Conservation (phyloP, 495 filamentous ascomycete species). For the Darksidea phi region DNA sequence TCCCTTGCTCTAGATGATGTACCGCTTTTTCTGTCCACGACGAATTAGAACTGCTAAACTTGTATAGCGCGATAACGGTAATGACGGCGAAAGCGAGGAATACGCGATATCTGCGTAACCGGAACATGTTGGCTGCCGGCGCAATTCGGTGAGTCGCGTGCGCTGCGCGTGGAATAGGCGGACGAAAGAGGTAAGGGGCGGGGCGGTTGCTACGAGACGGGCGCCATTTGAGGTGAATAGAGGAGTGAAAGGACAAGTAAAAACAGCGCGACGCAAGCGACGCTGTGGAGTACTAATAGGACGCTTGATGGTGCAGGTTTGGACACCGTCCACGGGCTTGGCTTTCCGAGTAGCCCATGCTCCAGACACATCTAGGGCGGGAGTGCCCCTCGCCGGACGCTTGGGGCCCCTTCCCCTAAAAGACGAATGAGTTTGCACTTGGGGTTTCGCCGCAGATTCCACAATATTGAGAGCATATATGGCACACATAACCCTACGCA, state of each 20-base stretch:
- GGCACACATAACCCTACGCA: too few species aligned
- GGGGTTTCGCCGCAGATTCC: too few species aligned
- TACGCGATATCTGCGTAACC: constrained; percentile 72
- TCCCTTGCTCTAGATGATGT: constrained; percentile 14
- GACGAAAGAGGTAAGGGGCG: neutral
- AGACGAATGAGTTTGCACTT: neutral
- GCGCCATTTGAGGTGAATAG: constrained; percentile 1
- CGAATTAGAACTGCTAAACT: constrained; percentile 49
- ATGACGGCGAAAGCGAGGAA: constrained; percentile 69
- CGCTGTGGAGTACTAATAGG: too few species aligned
- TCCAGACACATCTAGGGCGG: too few species aligned
- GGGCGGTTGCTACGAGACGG: neutral
- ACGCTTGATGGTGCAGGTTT: too few species aligned
- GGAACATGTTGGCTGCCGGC: constrained; percentile 56
- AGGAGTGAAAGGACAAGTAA: too few species aligned
- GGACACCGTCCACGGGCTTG: too few species aligned
- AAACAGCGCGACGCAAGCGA: too few species aligned
- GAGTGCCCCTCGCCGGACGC: too few species aligned
- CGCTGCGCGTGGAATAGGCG: constrained; percentile 12
- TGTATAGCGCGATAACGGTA: constrained; percentile 62
- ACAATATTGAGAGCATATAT: too few species aligned
- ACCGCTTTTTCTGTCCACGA: constrained; percentile 20
- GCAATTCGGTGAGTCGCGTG: constrained; percentile 4
- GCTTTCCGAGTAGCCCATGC: too few species aligned
- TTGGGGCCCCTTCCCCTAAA: neutral